A percentile compares a stretch with the other conserved stretches of the same genome.
phyloP scores from a whole-genome alignment of 2,329 filamentous ascomycete species.

The Pestalotiopsis sp. region DNA sequence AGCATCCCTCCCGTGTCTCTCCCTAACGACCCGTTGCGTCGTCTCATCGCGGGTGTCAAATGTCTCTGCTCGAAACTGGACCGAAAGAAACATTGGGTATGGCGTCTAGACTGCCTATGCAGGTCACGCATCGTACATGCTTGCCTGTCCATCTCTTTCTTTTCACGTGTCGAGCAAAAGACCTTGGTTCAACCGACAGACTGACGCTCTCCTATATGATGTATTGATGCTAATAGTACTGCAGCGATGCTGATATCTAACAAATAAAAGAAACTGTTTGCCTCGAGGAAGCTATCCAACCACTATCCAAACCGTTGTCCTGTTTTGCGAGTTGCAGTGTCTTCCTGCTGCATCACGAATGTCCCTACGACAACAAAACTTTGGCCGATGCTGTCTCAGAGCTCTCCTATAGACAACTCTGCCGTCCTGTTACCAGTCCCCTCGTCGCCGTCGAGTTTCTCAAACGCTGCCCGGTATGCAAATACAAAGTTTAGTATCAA shows the following conservation, averaged over 20 bases:
- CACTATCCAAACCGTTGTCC: neutral
- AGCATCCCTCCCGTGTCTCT: neutral
- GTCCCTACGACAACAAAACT: neutral
- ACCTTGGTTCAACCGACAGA: neutral
- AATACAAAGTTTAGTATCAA: slow-evolving; percentile 87
- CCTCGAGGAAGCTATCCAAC: neutral
- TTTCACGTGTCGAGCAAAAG: neutral
- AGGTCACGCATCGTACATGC: neutral
- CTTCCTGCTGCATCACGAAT: neutral
- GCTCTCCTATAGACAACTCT: neutral
- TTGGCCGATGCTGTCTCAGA: neutral
- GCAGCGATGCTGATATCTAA: neutral
- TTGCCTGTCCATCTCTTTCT: neutral
- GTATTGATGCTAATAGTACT: neutral
- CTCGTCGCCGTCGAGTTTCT: slow-evolving; percentile 2
- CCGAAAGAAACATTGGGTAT: neutral
- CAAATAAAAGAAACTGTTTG: neutral
- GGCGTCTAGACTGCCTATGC: neutral
- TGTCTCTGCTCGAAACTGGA: neutral
- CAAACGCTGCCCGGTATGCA: slow-evolving; percentile 44
- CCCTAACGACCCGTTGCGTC: neutral
- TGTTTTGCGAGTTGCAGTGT: neutral
- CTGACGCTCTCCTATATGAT: neutral
- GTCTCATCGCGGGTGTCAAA: neutral
- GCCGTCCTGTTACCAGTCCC: neutral